phyloP scores from a whole-genome alignment of 257 asterid species.

The Hygrophila difformis region DNA sequence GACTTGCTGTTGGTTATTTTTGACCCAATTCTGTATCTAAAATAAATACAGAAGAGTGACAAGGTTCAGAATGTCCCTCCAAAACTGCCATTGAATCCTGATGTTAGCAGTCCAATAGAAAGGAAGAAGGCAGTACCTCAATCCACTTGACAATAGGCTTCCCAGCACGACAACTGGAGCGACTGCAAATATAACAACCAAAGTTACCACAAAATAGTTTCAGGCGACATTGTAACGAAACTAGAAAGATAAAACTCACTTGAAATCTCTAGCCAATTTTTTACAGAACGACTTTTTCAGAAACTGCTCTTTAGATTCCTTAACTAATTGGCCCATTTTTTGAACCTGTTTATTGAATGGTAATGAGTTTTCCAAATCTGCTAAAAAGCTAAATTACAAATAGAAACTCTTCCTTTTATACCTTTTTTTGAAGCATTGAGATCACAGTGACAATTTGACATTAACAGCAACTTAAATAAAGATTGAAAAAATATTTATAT shows the following conservation, averaged over 20 bases:
- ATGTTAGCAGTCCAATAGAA: conserved; percentile 15
- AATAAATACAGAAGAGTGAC: too few species aligned
- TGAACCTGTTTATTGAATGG: conserved; percentile 39
- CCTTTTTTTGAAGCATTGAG: neutral
- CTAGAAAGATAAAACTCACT: conserved; percentile 27
- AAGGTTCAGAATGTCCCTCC: too few species aligned
- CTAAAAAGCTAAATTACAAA: conserved; percentile 12
- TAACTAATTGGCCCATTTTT: conserved; percentile 52
- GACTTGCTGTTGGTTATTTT: too few species aligned
- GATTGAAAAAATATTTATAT: too few species aligned
- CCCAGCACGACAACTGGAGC: conserved; percentile 82
- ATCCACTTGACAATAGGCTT: conserved; percentile 70
- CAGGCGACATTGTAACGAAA: neutral
- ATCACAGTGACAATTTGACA: too few species aligned
- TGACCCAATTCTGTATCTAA: too few species aligned
- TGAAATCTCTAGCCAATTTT: conserved; percentile 53
- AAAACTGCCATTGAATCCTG: too few species aligned
- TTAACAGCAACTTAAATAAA: too few species aligned
- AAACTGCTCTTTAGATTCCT: conserved; percentile 26
- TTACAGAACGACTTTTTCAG: conserved; percentile 39
- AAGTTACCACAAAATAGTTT: neutral
- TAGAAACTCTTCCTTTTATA: conserved; percentile 1
- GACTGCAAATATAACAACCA: conserved; percentile 35
- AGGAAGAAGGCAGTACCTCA: conserved; percentile 43
- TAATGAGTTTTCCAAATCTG: conserved; percentile 18